Evolutionary conservation across 2,329 filamentous ascomycete species (phyloP).

Genomic region (Fusarium poae): DNA sequence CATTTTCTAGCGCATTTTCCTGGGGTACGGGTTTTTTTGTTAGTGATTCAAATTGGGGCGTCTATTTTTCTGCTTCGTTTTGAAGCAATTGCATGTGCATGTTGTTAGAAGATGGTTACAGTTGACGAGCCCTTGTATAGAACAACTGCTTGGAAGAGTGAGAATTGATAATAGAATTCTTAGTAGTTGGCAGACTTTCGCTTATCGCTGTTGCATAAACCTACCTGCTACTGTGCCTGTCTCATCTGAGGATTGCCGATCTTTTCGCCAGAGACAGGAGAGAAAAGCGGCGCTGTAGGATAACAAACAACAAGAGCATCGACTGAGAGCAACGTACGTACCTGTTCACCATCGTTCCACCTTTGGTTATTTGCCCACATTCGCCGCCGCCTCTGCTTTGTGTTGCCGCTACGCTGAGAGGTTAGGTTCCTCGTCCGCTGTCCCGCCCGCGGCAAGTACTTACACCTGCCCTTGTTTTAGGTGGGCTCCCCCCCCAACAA

Average conservation of each 20-base stretch:
- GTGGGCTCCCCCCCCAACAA: conserved; percentile 48
- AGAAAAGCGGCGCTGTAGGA: conserved; percentile 15
- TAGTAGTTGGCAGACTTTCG: conserved; percentile 1
- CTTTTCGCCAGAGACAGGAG: conserved; percentile 31
- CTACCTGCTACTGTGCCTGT: conserved; percentile 10
- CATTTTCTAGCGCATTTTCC: conserved; percentile 45
- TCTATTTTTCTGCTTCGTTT: conserved; percentile 10
- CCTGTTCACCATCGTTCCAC: conserved; percentile 33
- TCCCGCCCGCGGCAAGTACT: conserved; percentile 29
- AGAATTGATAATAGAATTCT: not conserved
- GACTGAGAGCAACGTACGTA: too few relatives aligned
- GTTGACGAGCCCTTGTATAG: not conserved
- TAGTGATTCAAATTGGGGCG: conserved; percentile 11
- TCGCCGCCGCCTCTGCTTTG: conserved; percentile 37
- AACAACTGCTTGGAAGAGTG: not conserved
- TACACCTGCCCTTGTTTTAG: conserved; percentile 24
- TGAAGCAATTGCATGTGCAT: conserved; percentile 6
- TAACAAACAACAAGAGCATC: too few relatives aligned
- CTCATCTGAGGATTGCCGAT: conserved; percentile 29
- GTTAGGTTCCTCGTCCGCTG: conserved; percentile 20
- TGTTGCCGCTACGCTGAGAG: conserved; percentile 30
- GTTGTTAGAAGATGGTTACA: not conserved
- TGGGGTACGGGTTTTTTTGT: conserved; percentile 35
- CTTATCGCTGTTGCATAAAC: conserved; percentile 17
- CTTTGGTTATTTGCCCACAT: conserved; percentile 16